Evolutionary conservation across 768 basidiomycete genomes (phyloP).

Genomic region (Phanerochaete carnosa): DNA sequence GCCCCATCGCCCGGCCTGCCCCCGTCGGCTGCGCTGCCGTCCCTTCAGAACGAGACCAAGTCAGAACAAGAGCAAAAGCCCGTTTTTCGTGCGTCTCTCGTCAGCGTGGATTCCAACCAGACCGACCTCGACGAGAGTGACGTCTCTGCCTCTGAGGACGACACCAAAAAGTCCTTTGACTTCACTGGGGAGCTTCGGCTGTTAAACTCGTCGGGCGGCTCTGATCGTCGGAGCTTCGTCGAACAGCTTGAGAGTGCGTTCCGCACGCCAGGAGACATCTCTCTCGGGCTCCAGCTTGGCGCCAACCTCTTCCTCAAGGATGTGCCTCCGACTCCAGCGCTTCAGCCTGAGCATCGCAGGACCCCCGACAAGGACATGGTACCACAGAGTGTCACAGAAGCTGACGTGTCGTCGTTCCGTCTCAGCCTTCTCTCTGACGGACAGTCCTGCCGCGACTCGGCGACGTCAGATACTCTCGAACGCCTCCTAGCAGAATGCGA

Average conservation of each 20-base stretch:
- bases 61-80: slow-evolving; percentile 24
- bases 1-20: slow-evolving; percentile 41
- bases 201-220: slow-evolving; percentile 67
- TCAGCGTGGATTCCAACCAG: slow-evolving; percentile 39
- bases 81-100: slow-evolving; percentile 40
- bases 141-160: slow-evolving; percentile 45
- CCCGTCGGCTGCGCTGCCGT: slow-evolving; percentile 39
- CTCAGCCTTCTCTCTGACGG: slow-evolving; percentile 11
- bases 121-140: slow-evolving; percentile 43
- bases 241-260: slow-evolving; percentile 80
- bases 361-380: slow-evolving; percentile 19
- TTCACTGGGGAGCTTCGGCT: slow-evolving; percentile 76
- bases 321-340: slow-evolving; percentile 46
- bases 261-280: slow-evolving; percentile 68
- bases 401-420: slow-evolving; percentile 11
- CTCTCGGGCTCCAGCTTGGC: slow-evolving; percentile 47
- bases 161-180: slow-evolving; percentile 80
- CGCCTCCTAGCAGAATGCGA: slow-evolving; percentile 24
- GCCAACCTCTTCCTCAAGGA: slow-evolving; percentile 38
- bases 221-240: slow-evolving; percentile 72
- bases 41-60: slow-evolving; percentile 3
- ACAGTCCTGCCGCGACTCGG: slow-evolving; percentile 15
- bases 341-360: slow-evolving; percentile 14
- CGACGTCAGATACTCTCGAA: slow-evolving; percentile 20
- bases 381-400: slow-evolving; percentile 19